These are phyloP conservation scores for Cyclaneusma minus DNA, from an alignment of 2,329 filamentous ascomycete genomes.

Conservation along the genomic window DNA sequence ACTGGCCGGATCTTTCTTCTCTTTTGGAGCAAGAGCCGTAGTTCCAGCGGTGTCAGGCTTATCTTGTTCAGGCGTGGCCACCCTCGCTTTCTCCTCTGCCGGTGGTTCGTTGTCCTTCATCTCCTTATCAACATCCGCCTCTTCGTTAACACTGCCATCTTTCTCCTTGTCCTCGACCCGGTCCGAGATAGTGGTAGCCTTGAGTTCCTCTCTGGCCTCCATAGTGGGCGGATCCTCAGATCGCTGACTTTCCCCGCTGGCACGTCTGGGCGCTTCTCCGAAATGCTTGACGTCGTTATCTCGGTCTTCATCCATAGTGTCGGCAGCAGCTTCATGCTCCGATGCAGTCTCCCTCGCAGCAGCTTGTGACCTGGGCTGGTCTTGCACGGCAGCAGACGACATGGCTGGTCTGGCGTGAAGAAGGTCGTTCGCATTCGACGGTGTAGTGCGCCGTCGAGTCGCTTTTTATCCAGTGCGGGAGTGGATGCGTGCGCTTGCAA, in stretches of 20 bases:
- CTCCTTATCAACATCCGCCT: conserved; percentile 15
- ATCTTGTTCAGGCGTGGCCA: conserved; percentile 15
- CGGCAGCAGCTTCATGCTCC: too few species aligned
- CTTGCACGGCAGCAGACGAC: too few species aligned
- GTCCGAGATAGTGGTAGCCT: conserved; percentile 48
- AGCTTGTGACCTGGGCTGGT: too few species aligned
- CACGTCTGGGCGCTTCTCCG: too few species aligned
- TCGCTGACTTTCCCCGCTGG: neutral
- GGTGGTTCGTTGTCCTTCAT: conserved; percentile 9
- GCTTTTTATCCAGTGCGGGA: too few species aligned
- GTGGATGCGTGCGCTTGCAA: too few species aligned
- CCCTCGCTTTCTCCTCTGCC: conserved; percentile 12
- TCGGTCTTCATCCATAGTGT: too few species aligned
- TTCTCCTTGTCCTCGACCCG: conserved; percentile 17
- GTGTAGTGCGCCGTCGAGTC: too few species aligned
- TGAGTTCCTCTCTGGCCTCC: conserved; percentile 46
- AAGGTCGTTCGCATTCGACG: too few species aligned
- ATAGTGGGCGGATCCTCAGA: conserved; percentile 46
- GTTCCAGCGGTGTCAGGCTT: conserved; percentile 22
- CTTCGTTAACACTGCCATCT: conserved; percentile 12
- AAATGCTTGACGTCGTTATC: too few species aligned
- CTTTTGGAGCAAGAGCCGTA: conserved; percentile 20
- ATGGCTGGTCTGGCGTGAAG: too few species aligned
- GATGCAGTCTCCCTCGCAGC: too few species aligned
- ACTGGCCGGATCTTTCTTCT: conserved; percentile 27